These are phyloP conservation scores for Monilinia fructicola DNA, from an alignment of 2,329 filamentous ascomycete species.

Conservation along the genomic window DNA sequence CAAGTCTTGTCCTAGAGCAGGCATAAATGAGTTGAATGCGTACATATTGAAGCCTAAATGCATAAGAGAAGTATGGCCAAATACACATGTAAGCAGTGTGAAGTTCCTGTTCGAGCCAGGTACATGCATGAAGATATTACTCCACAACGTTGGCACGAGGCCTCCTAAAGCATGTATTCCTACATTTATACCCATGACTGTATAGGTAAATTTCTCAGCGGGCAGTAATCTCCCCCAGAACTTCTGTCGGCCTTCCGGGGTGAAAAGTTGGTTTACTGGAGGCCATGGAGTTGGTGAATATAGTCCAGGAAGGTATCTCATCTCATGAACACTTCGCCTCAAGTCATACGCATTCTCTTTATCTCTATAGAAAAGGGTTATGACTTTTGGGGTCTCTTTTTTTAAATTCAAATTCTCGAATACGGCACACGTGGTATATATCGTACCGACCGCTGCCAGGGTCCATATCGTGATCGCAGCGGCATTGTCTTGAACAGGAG, in stretches of 20 bases:
- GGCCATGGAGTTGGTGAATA: conserved; percentile 4
- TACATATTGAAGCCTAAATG: conserved; percentile 20
- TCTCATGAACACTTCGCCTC: conserved; percentile 11
- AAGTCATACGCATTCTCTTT: neutral
- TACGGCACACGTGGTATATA: conserved; percentile 1
- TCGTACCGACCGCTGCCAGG: conserved; percentile 8
- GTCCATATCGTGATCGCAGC: conserved; percentile 10
- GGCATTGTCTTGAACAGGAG: neutral
- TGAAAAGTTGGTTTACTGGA: neutral
- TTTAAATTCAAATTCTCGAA: conserved; percentile 11
- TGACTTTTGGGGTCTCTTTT: conserved; percentile 5
- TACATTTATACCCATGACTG: conserved; percentile 3
- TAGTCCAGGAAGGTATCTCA: neutral
- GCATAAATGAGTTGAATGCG: conserved; percentile 16
- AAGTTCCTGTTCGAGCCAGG: conserved; percentile 4
- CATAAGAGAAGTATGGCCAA: neutral
- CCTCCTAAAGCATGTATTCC: conserved; percentile 2
- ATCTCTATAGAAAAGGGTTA: neutral
- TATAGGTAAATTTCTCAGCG: conserved; percentile 6
- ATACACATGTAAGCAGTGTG: conserved; percentile 15
- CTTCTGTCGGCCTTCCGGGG: neutral
- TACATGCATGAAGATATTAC: neutral
- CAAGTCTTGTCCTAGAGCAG: neutral
- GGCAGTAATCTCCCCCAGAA: conserved; percentile 9
- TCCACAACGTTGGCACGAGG: conserved; percentile 7